Conservation (phyloP, 371 early-diverging fungal species). For the Cokeromyces recurvatus region DNA sequence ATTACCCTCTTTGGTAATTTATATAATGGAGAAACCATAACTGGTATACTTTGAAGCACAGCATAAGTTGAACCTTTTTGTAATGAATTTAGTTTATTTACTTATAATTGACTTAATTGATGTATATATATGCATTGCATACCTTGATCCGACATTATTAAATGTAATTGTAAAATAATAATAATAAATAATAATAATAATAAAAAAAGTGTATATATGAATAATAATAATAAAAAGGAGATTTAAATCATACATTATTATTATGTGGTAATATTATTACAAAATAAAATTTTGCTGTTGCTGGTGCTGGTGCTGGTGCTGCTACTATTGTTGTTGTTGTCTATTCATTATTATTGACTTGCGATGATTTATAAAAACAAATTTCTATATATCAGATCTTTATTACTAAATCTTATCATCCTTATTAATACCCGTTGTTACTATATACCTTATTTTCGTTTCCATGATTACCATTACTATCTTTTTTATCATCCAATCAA, state of each 20-base stretch:
- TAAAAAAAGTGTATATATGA: not conserved
- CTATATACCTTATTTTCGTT: no score
- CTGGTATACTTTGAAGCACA: conserved; percentile 44
- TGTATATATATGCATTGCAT: not conserved
- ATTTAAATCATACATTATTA: no score
- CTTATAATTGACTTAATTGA: not conserved
- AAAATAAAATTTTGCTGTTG: no score
- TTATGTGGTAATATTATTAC: no score
- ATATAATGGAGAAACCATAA: conserved; percentile 51
- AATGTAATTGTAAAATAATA: not conserved
- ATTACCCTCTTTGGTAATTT: conserved; percentile 44
- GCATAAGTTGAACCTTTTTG: conserved; percentile 44
- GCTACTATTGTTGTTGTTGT: no score
- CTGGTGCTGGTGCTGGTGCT: no score
- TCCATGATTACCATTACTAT: not conserved
- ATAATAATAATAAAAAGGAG: no score
- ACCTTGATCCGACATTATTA: conserved; percentile 14
- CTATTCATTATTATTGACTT: no score
- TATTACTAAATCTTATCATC: no score
- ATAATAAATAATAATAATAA: not conserved
- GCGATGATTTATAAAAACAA: no score
- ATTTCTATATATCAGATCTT: no score
- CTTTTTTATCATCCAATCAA: conserved; percentile 72
- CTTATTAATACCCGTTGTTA: no score
- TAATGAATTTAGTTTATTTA: not conserved